Evolutionary conservation across 1,284 basidiomycete genomes (phyloP), one percentile per base, ranked within the genome.

Genomic region (Hymenochaete sp.): DNA sequence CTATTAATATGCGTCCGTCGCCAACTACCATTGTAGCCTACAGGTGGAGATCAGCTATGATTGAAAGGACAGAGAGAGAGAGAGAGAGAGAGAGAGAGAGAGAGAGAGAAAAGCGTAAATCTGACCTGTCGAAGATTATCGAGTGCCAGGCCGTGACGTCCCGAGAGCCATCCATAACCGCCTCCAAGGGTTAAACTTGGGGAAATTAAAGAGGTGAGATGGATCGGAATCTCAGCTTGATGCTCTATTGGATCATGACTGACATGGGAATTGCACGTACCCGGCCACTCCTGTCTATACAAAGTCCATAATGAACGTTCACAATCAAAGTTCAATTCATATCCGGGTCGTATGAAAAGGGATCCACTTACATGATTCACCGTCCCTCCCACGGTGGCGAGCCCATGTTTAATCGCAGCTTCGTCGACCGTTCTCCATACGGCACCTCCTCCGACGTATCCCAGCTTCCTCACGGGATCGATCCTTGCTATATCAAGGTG

Each of bases 141-240:
- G 44, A 68, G 54, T 2, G 61, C 59, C 13, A 67, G 58, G 0
- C 69, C 69, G 53, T 64, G 59, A 18, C 59, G 48, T 1, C 63
- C 57, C 4, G 59, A 59, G 5, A 68, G 57, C 47, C 54, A 62
- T 0, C 68, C 67, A 29, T 62, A 66, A 3, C 68, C 70, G 2
- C 69, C 70, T 2, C 68, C 68, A 1, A 67, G 51, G 1, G 59
- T 59, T 16, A 63, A 59, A 1, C 63, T 62, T 31, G 9, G 5
- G 13, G 3, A 24, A 19, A 29, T n/a, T n/a, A n/a, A n/a, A n/a
- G n/a, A n/a, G n/a, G n/a, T n/a, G n/a, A n/a, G n/a, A n/a, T n/a
- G n/a, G n/a, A n/a, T n/a, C n/a, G n/a, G n/a, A n/a, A n/a, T n/a
- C n/a, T n/a, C n/a, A n/a, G n/a, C n/a, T n/a, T n/a, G n/a, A n/a